These are phyloP conservation scores for Leccinellum rugosiceps DNA, from an alignment of 768 basidiomycete species.

Conservation along the genomic window DNA sequence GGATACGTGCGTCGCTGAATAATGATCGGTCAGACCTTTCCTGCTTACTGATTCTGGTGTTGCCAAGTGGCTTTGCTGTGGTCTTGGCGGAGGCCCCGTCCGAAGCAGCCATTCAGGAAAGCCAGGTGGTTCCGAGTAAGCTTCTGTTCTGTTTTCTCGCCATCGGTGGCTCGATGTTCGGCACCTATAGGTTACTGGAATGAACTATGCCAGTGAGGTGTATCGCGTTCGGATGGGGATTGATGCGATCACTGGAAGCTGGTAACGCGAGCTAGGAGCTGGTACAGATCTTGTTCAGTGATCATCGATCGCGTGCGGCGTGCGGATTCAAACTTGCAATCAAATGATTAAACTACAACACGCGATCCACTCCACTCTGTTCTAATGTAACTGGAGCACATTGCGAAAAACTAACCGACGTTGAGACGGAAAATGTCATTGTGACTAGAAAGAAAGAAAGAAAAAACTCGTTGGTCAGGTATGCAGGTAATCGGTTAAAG, in stretches of 20 bases:
- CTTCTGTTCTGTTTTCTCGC: background rate
- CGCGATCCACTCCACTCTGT: constrained; percentile 10
- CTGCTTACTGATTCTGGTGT: background rate
- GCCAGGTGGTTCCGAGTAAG: constrained; percentile 15
- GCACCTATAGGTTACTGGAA: constrained; percentile 9
- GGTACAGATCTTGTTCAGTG: background rate
- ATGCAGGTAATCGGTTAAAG: background rate
- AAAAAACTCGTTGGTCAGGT: constrained; percentile 2
- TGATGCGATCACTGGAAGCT: background rate
- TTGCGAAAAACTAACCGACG: constrained; percentile 41
- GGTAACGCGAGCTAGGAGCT: background rate
- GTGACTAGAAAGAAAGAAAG: constrained; percentile 39
- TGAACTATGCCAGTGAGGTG: constrained; percentile 11
- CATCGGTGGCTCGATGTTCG: background rate
- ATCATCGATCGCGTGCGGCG: too few relatives aligned
- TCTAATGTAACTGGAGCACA: background rate
- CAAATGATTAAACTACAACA: constrained; percentile 7
- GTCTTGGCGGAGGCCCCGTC: constrained; percentile 21
- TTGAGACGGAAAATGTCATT: constrained; percentile 95
- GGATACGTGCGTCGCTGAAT: constrained; percentile 11
- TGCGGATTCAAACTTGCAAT: background rate
- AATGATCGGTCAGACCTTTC: background rate
- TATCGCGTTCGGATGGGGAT: background rate
- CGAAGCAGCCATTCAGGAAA: constrained; percentile 11
- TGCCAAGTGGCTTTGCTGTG: constrained; percentile 17